phyloP scores from a whole-genome alignment of 139 green algal genomes.

The Auxenochlorella pyrenoidosa region DNA sequence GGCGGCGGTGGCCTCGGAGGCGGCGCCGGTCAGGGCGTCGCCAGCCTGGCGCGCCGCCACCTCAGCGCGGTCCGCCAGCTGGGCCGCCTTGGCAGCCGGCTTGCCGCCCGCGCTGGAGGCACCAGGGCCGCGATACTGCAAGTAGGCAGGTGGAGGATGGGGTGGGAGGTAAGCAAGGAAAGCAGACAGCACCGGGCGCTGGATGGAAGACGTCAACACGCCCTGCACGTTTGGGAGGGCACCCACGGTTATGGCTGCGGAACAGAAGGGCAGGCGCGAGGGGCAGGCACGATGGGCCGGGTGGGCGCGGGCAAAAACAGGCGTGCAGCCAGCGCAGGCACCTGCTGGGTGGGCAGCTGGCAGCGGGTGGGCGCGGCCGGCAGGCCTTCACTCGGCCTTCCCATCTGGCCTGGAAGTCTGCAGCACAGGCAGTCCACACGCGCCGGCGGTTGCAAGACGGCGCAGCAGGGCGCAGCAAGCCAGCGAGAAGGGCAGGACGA shows the following conservation, averaged over 20 bases:
- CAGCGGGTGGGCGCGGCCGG: not conserved
- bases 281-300: not conserved
- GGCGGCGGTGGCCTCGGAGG: conserved; percentile 3
- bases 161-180: too few relatives aligned
- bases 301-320: not conserved
- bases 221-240: too few relatives aligned
- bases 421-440: not conserved
- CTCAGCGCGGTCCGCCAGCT: not conserved
- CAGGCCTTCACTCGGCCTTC: not conserved
- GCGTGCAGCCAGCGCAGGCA: too few relatives aligned
- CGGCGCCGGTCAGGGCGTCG: not conserved
- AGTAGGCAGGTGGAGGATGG: not conserved
- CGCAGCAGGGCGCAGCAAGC: not conserved
- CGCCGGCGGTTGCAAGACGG: too few relatives aligned
- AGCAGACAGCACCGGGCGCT: too few relatives aligned
- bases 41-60: not conserved
- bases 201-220: too few relatives aligned
- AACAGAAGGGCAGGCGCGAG: too few relatives aligned
- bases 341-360: too few relatives aligned
- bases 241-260: too few relatives aligned
- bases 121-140: not conserved
- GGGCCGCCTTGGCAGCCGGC: not conserved
- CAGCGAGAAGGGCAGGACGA: not conserved
- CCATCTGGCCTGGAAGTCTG: not conserved
- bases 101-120: not conserved